Base-by-base conservation (phyloP, 805 yeast species). In the Candida caryicola region DNA sequence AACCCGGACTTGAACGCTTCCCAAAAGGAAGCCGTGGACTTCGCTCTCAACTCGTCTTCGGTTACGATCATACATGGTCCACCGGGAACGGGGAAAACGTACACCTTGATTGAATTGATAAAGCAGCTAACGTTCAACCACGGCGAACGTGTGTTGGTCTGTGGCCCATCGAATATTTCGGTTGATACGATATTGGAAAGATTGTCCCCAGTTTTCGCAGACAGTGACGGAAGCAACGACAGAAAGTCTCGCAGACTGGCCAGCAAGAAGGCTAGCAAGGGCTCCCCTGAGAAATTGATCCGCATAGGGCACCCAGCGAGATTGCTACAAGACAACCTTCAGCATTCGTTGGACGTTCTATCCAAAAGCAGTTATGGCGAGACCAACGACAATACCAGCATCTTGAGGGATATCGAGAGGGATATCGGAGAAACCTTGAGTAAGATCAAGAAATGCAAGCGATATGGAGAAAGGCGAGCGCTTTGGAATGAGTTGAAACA, bases 251-350 rank as follows among this genome's bases (percentile, higher is more conserved):
- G 39, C 33, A 51, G 51, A 36, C 47, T 39, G 60, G 71, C 29
- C 59, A 59, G 19, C 60, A 69, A 28, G 54, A 71, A 29, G 68
- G 68, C 21, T 5, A 32, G 1, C 68, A 73, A 9, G 59, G 68
- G 29, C 54, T 28, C 34, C 17, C 54, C 60, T 2, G 60, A 55
- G 13, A 55, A 76, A 40, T 60, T 93, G n/a, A 67, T 91, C 8
- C 71, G 99, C 52, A 74, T 91, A 26, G 99, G 98, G 0, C 97
- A 93, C 58, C 98, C 98, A 0, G 95, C 97, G 1, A 74, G 97
- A 40, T 67, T 91, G 10, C 57, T 88, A 13, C 74, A 75, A 1
- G 51, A 72, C 0, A 82, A 80, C 39, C 59, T 81, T 23, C 68
- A 74, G 16, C 95, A 88, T 56, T 86, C 95, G 0, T 60, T 90